These are phyloP conservation scores for Blastobotrys raffinosifermentans DNA, from an alignment of 1,139 yeast species.

Conservation along the genomic window DNA sequence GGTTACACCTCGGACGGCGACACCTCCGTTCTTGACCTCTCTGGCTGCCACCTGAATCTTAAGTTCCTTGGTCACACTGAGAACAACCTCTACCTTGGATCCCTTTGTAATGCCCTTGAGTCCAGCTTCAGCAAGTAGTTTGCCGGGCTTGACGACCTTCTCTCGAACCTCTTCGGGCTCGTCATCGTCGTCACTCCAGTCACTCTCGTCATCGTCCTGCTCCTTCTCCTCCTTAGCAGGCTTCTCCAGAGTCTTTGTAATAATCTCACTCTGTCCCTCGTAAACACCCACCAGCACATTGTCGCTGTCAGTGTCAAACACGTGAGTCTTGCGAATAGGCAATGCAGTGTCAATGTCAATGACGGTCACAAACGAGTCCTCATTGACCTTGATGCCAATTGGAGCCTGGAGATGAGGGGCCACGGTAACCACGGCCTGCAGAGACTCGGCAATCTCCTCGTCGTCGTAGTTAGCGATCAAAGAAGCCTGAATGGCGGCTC, in stretches of 20 bases:
- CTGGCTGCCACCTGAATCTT: constrained; percentile 78
- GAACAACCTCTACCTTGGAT: constrained; percentile 65
- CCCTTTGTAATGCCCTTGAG: constrained; percentile 68
- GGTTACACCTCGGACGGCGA: constrained; percentile 30
- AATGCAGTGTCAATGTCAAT: constrained; percentile 82
- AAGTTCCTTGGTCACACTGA: constrained; percentile 82
- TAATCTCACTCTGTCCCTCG: constrained; percentile 81
- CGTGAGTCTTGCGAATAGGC: constrained; percentile 78
- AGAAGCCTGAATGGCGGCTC: constrained; percentile 96
- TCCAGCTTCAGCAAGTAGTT: constrained; percentile 71
- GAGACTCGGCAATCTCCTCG: constrained; percentile 78
- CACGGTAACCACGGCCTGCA: constrained; percentile 79
- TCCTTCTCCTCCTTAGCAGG: constrained; percentile 45
- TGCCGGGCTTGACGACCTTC: constrained; percentile 69
- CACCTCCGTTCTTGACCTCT: constrained; percentile 63
- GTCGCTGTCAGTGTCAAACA: constrained; percentile 54
- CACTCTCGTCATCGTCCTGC: constrained; percentile 45
- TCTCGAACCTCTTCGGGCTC: constrained; percentile 75
- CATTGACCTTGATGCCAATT: constrained; percentile 74
- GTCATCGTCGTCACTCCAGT: constrained; percentile 50
- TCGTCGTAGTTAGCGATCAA: constrained; percentile 77
- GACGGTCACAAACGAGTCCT: constrained; percentile 57
- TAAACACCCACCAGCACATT: constrained; percentile 64
- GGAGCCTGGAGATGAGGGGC: constrained; percentile 84
- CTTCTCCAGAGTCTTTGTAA: constrained; percentile 55